phyloP scores from a whole-genome alignment of 2,329 filamentous ascomycete species.

The Xylaria sp. region DNA sequence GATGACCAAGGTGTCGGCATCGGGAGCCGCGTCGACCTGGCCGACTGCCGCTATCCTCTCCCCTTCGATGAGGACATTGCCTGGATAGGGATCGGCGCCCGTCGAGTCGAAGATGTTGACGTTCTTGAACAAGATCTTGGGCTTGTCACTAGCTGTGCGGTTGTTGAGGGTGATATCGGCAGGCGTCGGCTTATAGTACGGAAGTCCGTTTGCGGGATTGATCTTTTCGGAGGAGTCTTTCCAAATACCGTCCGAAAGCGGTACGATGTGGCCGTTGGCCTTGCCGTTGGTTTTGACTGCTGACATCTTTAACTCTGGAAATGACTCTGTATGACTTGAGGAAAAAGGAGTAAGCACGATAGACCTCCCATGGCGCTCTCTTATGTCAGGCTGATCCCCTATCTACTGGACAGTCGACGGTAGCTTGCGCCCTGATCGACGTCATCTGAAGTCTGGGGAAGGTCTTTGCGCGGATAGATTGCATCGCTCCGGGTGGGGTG shows the following conservation, averaged over 20 bases:
- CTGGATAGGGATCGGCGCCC: constrained; percentile 33
- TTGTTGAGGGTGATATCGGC: constrained; percentile 16
- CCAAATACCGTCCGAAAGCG: background rate
- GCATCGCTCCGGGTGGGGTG: background rate
- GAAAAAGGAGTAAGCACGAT: background rate
- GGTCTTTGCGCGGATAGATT: background rate
- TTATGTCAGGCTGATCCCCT: background rate
- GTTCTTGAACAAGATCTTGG: constrained; percentile 35
- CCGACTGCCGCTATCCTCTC: constrained; percentile 33
- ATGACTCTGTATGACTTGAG: background rate
- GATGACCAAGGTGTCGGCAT: constrained; percentile 32
- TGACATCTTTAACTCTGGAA: background rate
- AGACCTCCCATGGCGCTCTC: background rate
- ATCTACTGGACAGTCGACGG: background rate
- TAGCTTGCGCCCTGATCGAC: background rate
- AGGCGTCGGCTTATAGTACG: constrained; percentile 14
- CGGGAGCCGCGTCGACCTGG: constrained; percentile 18
- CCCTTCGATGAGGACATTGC: constrained; percentile 37
- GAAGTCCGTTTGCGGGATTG: constrained; percentile 13
- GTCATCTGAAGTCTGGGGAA: background rate
- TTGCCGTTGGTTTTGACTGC: background rate
- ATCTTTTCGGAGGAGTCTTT: background rate
- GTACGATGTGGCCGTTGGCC: background rate
- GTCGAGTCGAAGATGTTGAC: constrained; percentile 39
- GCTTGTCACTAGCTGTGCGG: constrained; percentile 7